Evolutionary conservation across 1,284 basidiomycete species (phyloP).

Genomic region (Malassezia obtusa): DNA sequence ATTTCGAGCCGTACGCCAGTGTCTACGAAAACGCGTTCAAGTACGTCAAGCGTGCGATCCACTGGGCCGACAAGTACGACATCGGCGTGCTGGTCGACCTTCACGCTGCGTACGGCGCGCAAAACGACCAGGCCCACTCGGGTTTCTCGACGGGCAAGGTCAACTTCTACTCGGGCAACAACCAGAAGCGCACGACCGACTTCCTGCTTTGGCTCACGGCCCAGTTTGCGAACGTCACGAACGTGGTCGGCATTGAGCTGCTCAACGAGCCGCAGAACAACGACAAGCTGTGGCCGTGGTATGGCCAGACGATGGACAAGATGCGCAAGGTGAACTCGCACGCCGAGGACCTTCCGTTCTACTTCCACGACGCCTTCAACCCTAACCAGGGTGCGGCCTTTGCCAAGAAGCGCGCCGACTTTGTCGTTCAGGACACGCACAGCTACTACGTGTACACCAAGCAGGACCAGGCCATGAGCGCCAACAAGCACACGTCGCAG

Average conservation of each 20-base stretch:
- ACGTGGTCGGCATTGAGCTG: conserved; percentile 64
- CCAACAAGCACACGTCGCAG: conserved; percentile 34
- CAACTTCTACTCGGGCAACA: conserved; percentile 54
- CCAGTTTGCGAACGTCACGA: conserved; percentile 58
- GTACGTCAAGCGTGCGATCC: conserved; percentile 57
- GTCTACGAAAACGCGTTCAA: conserved; percentile 62
- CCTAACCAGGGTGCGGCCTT: conserved; percentile 56
- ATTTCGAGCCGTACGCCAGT: conserved; percentile 55
- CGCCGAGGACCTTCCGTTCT: conserved; percentile 57
- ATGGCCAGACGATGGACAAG: conserved; percentile 51
- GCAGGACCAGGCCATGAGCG: conserved; percentile 27
- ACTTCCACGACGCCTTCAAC: conserved; percentile 67
- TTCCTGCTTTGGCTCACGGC: conserved; percentile 57
- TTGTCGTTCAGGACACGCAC: conserved; percentile 67
- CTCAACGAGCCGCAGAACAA: conserved; percentile 60
- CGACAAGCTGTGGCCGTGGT: conserved; percentile 38
- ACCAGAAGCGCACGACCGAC: conserved; percentile 57
- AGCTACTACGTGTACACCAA: conserved; percentile 56
- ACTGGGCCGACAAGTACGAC: conserved; percentile 58
- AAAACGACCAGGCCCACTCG: conserved; percentile 59
- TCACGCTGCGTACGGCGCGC: conserved; percentile 64
- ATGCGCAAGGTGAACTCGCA: conserved; percentile 54
- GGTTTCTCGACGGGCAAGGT: conserved; percentile 56
- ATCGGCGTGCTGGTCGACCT: conserved; percentile 68
- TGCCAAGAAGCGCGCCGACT: conserved; percentile 57